Evolutionary conservation across 2,329 filamentous ascomycete genomes (phyloP), one percentile per base, ranked within the genome.

Genomic region (Penicillium oxalicum): DNA sequence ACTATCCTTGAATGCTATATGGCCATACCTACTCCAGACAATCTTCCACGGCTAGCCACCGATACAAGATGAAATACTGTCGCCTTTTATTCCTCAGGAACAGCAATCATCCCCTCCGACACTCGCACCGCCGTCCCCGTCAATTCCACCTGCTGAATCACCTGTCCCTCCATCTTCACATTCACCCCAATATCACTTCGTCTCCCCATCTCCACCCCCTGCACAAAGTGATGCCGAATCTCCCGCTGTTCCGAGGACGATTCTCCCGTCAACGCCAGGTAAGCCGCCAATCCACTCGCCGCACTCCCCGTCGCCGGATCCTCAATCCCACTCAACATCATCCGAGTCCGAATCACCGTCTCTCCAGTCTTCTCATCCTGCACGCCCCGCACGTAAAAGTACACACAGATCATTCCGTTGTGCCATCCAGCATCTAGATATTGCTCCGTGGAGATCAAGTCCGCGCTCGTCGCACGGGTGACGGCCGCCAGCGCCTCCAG

Each of bases 171-270:
- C 40, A 64, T 13, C 12, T 35, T 48, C 12, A 69, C 61, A 5
- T 56, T 60, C 12, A 72, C 57, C 5, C 61, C 64, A 45, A 72
- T 71, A 48, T 70, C 68, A 57, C 66, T 70, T 6, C 65, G 57
- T 54, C 81, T 68, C 5, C 81, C 82, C 78, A 86, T 85, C 67
- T 87, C 83, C 8, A 85, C 80, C 0, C 83, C 84, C 68, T 87
- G 83, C 50, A 78, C 78, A 53, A 86, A 69, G 49, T 75, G 70
- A 55, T 78, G 83, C 46, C 64, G 64, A 32, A 32, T 32, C 29
- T 32, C 11, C 29, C 4, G 7, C 29, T 11, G 8, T 5, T 11
- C 29, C 11, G 29, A 32, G 29, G 2, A 7, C 11, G 29, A 25
- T 62, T 64, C 40, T 54, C 52, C 69, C n/a, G 64, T 63, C 44